phyloP scores from a whole-genome alignment of 106 monocot species.

The Dendrobium nobile region DNA sequence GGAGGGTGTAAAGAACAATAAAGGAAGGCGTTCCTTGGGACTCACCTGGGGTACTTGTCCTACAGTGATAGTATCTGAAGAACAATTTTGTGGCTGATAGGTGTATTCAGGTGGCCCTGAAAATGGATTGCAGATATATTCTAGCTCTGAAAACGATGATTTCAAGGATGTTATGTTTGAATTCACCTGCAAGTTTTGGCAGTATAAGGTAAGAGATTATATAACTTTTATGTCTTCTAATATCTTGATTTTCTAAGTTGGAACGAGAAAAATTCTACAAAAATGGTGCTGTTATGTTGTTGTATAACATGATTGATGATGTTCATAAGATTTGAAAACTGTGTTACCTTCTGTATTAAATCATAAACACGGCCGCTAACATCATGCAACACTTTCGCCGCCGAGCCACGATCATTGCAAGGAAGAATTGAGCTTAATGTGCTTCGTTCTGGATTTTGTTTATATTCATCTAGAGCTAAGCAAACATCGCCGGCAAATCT shows the following conservation, averaged over 20 bases:
- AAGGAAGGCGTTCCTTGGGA: not conserved
- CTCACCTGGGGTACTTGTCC: constrained; percentile 77
- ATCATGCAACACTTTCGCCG: constrained; percentile 31
- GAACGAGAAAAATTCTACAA: not conserved
- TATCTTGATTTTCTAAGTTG: not conserved
- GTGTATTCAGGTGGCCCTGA: constrained; percentile 71
- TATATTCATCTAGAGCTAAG: constrained; percentile 62
- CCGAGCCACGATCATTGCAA: constrained; percentile 43
- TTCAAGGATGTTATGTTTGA: constrained; percentile 46
- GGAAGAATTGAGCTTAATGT: constrained; percentile 68
- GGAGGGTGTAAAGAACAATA: not conserved
- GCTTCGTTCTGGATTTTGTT: constrained; percentile 54
- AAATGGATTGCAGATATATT: constrained; percentile 86
- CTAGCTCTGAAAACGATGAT: constrained; percentile 18
- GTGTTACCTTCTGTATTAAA: constrained; percentile 60
- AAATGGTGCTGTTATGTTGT: not conserved
- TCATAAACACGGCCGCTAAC: constrained; percentile 47
- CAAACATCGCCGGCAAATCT: constrained; percentile 88
- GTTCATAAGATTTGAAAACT: not conserved
- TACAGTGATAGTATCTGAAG: constrained; percentile 49
- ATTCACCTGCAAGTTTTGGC: constrained; percentile 57
- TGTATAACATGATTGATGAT: too few species aligned
- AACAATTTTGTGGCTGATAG: constrained; percentile 73
- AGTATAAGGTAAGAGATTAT: not conserved
- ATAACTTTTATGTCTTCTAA: not conserved